Percentiles rank a stretch among this genome's conserved stretches.
Evolutionary conservation across 352 stramenopile species (phyloP).

Genomic region (Globisporangium viniferum): DNA sequence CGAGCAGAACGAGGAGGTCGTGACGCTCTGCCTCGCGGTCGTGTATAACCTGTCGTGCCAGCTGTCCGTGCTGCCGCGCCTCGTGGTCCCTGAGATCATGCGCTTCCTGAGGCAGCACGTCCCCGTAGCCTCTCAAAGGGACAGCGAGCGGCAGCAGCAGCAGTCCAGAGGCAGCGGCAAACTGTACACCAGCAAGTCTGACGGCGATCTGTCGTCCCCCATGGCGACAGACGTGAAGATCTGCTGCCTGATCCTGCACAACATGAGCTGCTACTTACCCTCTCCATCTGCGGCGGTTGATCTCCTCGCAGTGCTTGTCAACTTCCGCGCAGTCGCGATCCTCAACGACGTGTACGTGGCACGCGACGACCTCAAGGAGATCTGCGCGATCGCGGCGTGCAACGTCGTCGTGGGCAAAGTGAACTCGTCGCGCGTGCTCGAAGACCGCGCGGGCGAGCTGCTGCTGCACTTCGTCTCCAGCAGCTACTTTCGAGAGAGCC

Average conservation of each 20-base stretch:
- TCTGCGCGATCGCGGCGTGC: conserved; percentile 48
- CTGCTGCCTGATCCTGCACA: conserved; percentile 69
- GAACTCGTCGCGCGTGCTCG: conserved; percentile 58
- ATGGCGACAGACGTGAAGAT: conserved; percentile 35
- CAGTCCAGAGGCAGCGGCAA: background rate
- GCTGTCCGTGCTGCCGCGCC: conserved; percentile 31
- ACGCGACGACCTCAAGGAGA: conserved; percentile 50
- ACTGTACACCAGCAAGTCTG: background rate
- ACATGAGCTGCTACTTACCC: conserved; percentile 47
- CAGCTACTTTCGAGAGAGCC: conserved; percentile 27
- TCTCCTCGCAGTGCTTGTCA: conserved; percentile 47
- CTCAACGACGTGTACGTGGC: conserved; percentile 53
- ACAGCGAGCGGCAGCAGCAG: background rate
- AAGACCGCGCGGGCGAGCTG: conserved; percentile 44
- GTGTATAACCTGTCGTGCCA: conserved; percentile 81
- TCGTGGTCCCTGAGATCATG: conserved; percentile 59
- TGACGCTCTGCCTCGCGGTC: conserved; percentile 65
- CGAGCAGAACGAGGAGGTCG: conserved; percentile 38
- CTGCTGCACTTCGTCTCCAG: conserved; percentile 59
- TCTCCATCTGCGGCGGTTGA: background rate
- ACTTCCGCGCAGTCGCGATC: conserved; percentile 34
- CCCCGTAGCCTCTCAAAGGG: conserved; percentile 9
- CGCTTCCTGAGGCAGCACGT: conserved; percentile 48
- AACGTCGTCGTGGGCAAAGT: conserved; percentile 66
- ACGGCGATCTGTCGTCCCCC: background rate